phyloP scores from a whole-genome alignment of 345 rosid genomes.

The Raphanus sativus region DNA sequence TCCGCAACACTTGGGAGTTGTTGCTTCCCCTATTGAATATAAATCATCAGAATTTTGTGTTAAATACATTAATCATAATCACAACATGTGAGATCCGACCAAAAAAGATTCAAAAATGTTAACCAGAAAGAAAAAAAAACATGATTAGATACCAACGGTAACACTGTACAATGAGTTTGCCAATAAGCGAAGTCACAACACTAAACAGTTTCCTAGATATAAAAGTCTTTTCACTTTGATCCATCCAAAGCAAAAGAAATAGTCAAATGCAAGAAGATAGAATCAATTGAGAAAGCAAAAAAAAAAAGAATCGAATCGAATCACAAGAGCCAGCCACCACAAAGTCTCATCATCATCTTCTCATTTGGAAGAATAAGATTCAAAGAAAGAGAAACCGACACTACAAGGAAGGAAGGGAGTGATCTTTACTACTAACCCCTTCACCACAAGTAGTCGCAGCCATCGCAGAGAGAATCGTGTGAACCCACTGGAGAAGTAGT shows the following conservation, averaged over 20 bases:
- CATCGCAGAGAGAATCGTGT: slow-evolving; percentile 12
- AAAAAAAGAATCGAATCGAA: background rate
- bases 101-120: background rate
- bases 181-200: no score
- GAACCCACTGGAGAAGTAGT: slow-evolving; percentile 22
- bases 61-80: background rate
- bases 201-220: no score
- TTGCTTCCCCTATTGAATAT: slow-evolving; percentile 26
- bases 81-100: background rate
- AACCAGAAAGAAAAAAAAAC: slow-evolving; percentile 16
- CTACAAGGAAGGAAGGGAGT: background rate
- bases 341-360: background rate
- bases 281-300: background rate
- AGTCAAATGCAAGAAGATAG: background rate
- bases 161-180: slow-evolving; percentile 6
- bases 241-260: background rate
- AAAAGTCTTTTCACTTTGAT: background rate
- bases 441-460: background rate
- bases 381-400: background rate
- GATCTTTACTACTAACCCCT: slow-evolving; percentile 34
- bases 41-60: background rate
- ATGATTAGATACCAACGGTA: slow-evolving; percentile 15
- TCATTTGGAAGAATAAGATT: background rate
- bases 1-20: slow-evolving; percentile 21
- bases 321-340: background rate